Conservation (phyloP, 2,329 filamentous ascomycete species). For the Onygena corvina region DNA sequence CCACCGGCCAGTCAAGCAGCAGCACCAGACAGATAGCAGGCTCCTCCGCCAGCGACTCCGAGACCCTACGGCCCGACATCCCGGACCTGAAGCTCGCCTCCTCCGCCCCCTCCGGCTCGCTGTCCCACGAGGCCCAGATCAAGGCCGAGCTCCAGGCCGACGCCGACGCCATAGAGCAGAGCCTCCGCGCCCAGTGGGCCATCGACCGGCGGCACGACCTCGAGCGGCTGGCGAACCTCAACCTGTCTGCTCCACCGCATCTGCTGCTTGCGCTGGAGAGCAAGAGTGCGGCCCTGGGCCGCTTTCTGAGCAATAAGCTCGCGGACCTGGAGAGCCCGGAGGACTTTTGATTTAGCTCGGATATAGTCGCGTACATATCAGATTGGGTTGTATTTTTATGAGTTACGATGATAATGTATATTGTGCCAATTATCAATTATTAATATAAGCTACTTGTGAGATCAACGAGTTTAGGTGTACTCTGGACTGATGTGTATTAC, state of each 20-base stretch:
- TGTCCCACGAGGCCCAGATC: background rate
- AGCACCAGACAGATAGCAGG: background rate
- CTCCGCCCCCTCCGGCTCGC: background rate
- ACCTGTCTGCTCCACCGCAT: conserved; percentile 29
- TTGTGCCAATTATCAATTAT: no score
- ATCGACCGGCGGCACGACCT: conserved; percentile 32
- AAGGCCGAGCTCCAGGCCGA: conserved; percentile 2
- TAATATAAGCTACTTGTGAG: no score
- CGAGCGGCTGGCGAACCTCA: conserved; percentile 29
- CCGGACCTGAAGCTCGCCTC: conserved; percentile 14
- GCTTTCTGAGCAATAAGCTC: conserved; percentile 31
- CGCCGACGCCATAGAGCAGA: conserved; percentile 18
- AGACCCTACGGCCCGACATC: conserved; percentile 7
- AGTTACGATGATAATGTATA: no score
- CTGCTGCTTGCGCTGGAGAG: conserved; percentile 33
- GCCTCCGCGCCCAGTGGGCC: conserved; percentile 28
- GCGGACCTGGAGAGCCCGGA: conserved; percentile 32
- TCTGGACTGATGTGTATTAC: background rate
- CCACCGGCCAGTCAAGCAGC: background rate
- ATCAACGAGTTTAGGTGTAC: no score
- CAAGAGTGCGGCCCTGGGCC: conserved; percentile 32
- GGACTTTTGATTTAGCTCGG: conserved; percentile 24
- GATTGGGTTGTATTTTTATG: background rate
- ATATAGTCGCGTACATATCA: no score
- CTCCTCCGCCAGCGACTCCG: conserved; percentile 15